Base-by-base conservation (phyloP, 2,329 filamentous ascomycete species). In the Verticillium isaacii region DNA sequence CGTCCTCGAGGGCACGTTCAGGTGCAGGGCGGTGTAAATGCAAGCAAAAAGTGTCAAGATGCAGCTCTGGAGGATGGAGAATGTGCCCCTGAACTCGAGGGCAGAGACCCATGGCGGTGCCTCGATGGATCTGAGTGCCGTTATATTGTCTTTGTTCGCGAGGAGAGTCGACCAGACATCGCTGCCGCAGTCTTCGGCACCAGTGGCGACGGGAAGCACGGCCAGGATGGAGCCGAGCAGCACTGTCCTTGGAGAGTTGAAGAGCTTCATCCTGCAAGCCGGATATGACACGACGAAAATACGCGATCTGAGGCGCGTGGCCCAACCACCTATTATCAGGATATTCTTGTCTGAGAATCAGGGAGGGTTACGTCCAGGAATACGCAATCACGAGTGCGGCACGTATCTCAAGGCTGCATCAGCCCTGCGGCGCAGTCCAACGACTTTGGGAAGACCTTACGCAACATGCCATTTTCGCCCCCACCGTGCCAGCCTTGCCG, bases 11-110 rank as follows among this genome's bases (percentile, higher is more conserved):
- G 72, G 72, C n/a, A 78, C 67, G 52, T 78, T 76, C 4, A 77
- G 66, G 60, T 78, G 74, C 3, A 78, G 60, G 1, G 73, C 73
- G 4, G 72, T 70, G 64, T 72, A 77, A 7, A 75, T 71, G 63
- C 74, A 78, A 0, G 75, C 66, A 3, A 70, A 58, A 0, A 78
- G 64, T 2, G 75, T 74, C 3, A 74, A 50, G 2, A 73, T 56
- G 58, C 75, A 77, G 15, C 69, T 72, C 62, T 69, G 70, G 2
- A 78, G 59, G 29, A 78, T 71, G n/a, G 66, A 63, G 7, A 70
- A 59, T 0, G 71, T 75, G 2, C 74, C 72, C 36, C 74, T 67
- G 19, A 66, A 67, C 14, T 63, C 61, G 2, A 72, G 70, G 45
- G 54, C 56, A 17, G 32, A 12, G 0, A 60, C 61, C 58, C 58